Evolutionary conservation across 345 rosid genomes (phyloP), one percentile per base, ranked within the genome.

Genomic region (Barbarea vulgaris): DNA sequence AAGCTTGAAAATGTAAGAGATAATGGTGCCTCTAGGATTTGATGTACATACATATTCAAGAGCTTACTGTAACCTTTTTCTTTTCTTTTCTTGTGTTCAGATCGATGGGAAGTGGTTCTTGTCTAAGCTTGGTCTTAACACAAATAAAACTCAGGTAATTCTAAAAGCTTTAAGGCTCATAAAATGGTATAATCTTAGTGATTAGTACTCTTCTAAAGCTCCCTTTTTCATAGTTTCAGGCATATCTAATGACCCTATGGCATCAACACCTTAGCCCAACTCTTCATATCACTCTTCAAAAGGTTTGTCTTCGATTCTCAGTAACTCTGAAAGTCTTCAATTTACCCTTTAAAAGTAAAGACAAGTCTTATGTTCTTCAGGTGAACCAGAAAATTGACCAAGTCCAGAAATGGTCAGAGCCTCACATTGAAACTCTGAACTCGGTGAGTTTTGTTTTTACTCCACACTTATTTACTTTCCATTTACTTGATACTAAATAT

Each of bases 221-320:
- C 18, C 0, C n/a, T 6, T 36, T 53, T n/a, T 25, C 36, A 5
- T 72, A 2, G 42, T 12, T 72, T 65, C 79, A 85, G 85, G 78
- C 78, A 21, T 72, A 64, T 62, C 21, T 69, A 12, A 25, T 24
- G 57, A 69, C 75, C 51, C 59, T 36, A 31, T 85, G 88, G 88
- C 70, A 77, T 63, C 80, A 83, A 39, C 80, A 72, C 60, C 72
- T 77, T 42, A 67, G 53, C 51, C 85, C 84, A n/a, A 69, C 67
- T 42, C 68, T 82, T 61, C 76, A 70, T 57, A 34, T 76, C 5
- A 59, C 78, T 44, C 63, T 81, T 66, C 58, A 64, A 58, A 74
- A 79, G 88, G 88, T 85, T 27, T 51, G 21, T 51, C 36, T 69
- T 42, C 1, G 18, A n/a, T 36, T 44, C 73, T 56, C 47, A 54